Conservation (phyloP, 495 filamentous ascomycete species). For the Podospora australis region DNA sequence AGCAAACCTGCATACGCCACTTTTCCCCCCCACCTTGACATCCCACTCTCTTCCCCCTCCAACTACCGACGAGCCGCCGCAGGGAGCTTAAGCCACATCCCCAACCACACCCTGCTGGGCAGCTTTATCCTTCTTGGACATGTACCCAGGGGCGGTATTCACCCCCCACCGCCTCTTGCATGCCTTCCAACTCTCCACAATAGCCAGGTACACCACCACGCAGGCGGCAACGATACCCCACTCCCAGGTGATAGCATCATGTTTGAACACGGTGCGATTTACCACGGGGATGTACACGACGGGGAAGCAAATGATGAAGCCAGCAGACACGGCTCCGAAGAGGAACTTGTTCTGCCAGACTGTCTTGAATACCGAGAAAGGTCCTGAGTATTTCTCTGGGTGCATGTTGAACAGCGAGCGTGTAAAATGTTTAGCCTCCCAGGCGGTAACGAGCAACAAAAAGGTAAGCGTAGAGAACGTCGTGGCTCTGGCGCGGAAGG, state of each 20-base stretch:
- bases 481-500: constrained; percentile 70
- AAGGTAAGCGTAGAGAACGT: constrained; percentile 71
- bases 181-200: constrained; percentile 63
- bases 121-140: too few species aligned
- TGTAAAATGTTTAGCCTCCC: constrained; percentile 67
- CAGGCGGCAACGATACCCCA: constrained; percentile 58
- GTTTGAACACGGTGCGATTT: constrained; percentile 66
- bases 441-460: constrained; percentile 62
- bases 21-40: too few species aligned
- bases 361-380: constrained; percentile 51
- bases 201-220: constrained; percentile 50
- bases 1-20: too few species aligned
- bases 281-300: constrained; percentile 66
- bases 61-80: not conserved
- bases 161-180: constrained; percentile 40
- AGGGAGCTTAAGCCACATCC: not conserved
- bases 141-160: too few species aligned
- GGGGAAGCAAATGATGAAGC: constrained; percentile 61
- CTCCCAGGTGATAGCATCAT: constrained; percentile 64
- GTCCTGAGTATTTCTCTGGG: constrained; percentile 51
- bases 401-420: constrained; percentile 63
- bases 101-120: not conserved
- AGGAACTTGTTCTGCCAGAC: constrained; percentile 66
- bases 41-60: too few species aligned
- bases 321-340: constrained; percentile 65